Evolutionary conservation across 805 yeast species (phyloP), one percentile per base, ranked within the genome.

Genomic region (Yamadazyma phyllophila): DNA sequence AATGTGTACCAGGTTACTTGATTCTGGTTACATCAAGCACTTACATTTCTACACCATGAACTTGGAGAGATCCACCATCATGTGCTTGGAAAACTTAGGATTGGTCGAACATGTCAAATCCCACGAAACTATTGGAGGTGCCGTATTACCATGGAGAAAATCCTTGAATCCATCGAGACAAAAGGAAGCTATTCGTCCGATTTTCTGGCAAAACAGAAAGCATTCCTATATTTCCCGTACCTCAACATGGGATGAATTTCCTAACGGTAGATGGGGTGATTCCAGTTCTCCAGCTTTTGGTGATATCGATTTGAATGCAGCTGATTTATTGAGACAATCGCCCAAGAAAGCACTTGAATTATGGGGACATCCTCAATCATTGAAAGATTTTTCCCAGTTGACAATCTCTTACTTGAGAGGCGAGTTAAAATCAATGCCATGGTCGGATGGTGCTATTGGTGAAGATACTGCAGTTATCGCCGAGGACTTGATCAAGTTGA

Each of bases 221-320:
- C 86, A 85, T 65, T 83, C 96, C 12, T 92, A 92, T 63, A 82
- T 89, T 50, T 79, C 89, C 39, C 78, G 98, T 65, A 92, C 97
- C 7, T 81, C 94, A 20, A 84, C 85, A 46, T 94, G 99, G 90
- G 99, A 94, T 68, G 99, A 94, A 65, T 94, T 92, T 61, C 99
- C 99, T 42, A 94, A 92, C 65, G 99, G 99, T 49, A 78, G 99
- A 70, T 94, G 97, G 91, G 99, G 99, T 58, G 97, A 94, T 63
- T 88, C 97, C 2, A 76, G 96, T 48, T 94, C 98, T 36, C 99
- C 99, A 4, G 98, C 98, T 1, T 91, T 86, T 67, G 96, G 96
- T 58, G 95, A 88, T 53, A 76, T 90, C 47, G 96, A 88, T 62
- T 75, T 86, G 43, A 83, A 83, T 55, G 94, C 92, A 15, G 80